phyloP scores from a whole-genome alignment of 805 yeast genomes.

The Grigorovia jiainica region DNA sequence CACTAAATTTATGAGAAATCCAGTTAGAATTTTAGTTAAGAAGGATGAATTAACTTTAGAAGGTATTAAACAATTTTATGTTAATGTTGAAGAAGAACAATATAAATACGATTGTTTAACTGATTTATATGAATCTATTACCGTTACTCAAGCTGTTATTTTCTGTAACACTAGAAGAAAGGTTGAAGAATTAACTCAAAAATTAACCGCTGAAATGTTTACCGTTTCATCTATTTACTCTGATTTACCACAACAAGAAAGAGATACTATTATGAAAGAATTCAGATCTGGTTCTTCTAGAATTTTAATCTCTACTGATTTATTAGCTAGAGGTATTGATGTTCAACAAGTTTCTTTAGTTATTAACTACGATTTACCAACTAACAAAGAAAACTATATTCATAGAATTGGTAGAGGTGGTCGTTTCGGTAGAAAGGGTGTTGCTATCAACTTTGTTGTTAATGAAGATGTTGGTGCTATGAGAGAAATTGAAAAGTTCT shows the following conservation, averaged over 20 bases:
- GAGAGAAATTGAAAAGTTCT: conserved; percentile 65
- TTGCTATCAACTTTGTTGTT: conserved; percentile 90
- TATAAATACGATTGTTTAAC: conserved; percentile 92
- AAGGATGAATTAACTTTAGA: conserved; percentile 89
- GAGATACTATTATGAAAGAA: conserved; percentile 92
- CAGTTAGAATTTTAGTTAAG: conserved; percentile 88
- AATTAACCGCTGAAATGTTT: conserved; percentile 71
- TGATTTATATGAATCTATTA: conserved; percentile 88
- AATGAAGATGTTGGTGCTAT: conserved; percentile 63
- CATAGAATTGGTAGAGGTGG: conserved; percentile 98
- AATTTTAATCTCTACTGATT: conserved; percentile 90
- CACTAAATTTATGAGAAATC: conserved; percentile 83
- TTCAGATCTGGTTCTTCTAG: conserved; percentile 91
- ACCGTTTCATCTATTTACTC: conserved; percentile 96
- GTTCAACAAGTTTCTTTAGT: conserved; percentile 96
- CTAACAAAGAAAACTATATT: conserved; percentile 88
- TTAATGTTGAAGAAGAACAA: conserved; percentile 85
- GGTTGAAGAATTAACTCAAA: conserved; percentile 82
- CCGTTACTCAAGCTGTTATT: conserved; percentile 95
- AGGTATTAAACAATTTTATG: conserved; percentile 87
- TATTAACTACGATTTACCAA: conserved; percentile 89
- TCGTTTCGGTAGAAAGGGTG: conserved; percentile 97
- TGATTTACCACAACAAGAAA: conserved; percentile 89
- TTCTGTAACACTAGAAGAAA: conserved; percentile 95
- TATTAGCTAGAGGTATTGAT: conserved; percentile 97